These are phyloP conservation scores for Mucor circinelloides DNA, from an alignment of 371 early-diverging fungal genomes.

Conservation along the genomic window DNA sequence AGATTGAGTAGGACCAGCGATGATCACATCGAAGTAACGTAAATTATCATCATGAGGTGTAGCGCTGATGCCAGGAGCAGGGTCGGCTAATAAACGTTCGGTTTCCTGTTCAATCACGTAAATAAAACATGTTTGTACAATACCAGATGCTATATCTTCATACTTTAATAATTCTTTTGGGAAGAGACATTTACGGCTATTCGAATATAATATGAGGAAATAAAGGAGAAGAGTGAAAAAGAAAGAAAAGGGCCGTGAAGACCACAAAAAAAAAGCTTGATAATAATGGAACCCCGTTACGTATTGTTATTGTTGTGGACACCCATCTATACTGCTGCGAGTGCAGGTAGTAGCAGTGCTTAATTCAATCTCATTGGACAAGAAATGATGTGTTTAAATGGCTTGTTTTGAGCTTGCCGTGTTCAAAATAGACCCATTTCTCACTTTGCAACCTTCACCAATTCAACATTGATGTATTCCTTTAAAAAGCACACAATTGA, in stretches of 20 bases:
- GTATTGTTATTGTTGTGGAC: not conserved
- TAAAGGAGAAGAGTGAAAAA: constrained; percentile 1
- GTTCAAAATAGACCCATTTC: no score
- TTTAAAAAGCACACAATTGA: no score
- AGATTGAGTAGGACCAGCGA: constrained; percentile 95
- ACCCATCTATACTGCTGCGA: no score
- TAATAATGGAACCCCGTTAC: not conserved
- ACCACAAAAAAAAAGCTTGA: not conserved
- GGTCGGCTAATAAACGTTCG: constrained; percentile 91
- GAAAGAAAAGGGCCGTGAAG: not conserved
- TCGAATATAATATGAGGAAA: not conserved
- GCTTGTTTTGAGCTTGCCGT: no score
- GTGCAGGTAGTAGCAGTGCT: not conserved
- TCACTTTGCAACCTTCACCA: no score
- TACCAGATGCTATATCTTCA: not conserved
- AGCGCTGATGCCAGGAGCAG: constrained; percentile 96
- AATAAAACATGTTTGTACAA: not conserved
- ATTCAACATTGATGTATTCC: no score
- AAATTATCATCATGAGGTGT: constrained; percentile 93
- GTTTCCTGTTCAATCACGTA: constrained; percentile 74
- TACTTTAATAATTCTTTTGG: constrained; percentile 85
- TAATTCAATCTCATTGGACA: not conserved
- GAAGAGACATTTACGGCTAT: constrained; percentile 57
- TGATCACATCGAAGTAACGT: constrained; percentile 97
- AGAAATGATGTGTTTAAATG: not conserved